Evolutionary conservation across 768 basidiomycete genomes (phyloP), one percentile per base, ranked within the genome.

Genomic region (Myochromella boudieri): DNA sequence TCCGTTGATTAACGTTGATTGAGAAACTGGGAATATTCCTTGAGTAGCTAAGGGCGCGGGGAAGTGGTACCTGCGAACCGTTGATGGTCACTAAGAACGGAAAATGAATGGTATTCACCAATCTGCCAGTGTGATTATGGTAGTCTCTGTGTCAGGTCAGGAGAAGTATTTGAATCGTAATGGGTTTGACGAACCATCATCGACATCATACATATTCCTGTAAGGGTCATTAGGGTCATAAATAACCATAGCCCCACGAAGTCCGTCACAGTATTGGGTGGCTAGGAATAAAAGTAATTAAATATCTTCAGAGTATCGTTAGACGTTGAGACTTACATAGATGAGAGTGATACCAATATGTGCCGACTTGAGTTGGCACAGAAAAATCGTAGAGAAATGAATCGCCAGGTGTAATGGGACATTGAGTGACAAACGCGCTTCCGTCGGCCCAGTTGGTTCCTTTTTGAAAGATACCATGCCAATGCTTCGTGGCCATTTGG

Each of bases 401-500:
- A 33, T 68, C 22, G 1, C 55, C 51, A 6, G 72, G 60, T 1
- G 61, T 41, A 39, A 75, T 71, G 1, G 74, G 74, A 51, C 74
- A 75, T 50, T 75, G 72, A 6, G 65, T 68, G 2, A 73, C 57
- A 36, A 60, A 48, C 3, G 65, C 56, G 5, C 60, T 42, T 70
- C 74, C 74, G 46, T 75, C 62, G 14, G 54, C 60, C 62, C 63
- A 66, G 15, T 42, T 54, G 7, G 66, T 62, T 8, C 61, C 59
- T 14, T 63, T 48, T 49, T 76, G 76, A 50, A 69, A 69, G 12
- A 77, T 36, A n/a, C 76, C 76, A 48, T 77, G 76, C 76, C 76
- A 77, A 36, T 71, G 70, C 48, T 49, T 10, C 11, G 36, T 5
- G 31, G n/a, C n/a, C n/a, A n/a, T n/a, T n/a, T n/a, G n/a, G n/a